Evolutionary conservation across 2,329 filamentous ascomycete genomes (phyloP), one percentile per base, ranked within the genome.

Genomic region (Davidsoniella eucalypti): DNA sequence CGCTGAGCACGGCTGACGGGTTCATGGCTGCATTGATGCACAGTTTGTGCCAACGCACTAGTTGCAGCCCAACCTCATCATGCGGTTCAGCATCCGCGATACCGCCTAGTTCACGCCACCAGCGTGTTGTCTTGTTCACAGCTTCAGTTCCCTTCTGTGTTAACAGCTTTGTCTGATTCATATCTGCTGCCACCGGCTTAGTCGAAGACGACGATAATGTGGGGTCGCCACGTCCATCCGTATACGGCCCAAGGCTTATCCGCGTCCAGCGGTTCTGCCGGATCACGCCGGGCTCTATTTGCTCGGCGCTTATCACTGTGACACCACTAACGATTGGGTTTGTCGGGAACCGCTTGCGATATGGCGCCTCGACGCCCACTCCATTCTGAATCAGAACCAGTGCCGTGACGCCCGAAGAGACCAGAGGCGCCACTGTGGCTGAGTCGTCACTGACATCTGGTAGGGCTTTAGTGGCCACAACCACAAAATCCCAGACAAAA

Each of bases 21-120:
- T 86, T 86, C 72, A 85, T 82, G 47, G 78, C 76, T 0, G 80
- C 78, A 61, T 86, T 86, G 67, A 86, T 84, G 57, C 78, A 80
- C 54, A 85, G 75, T 63, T 86, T 86, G 63, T 85, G 81, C 82
- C 82, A 86, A 21, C 82, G 70, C 16, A 85, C 74, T 40, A 77
- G 72, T 63, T 86, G 82, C 43, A 86, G 67, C 53, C 77, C 80
- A 29, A 77, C 65, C 61, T 84, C 78, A 44, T 75, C 70, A 57
- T 81, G 77, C 6, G 72, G 66, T 54, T 79, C 74, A 4, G 79
- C 78, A 61, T 86, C 82, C 52, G 71, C 71, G 55, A 86, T 75
- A 1, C 73, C 74, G 37, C 79, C 80, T 14, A 73, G 64, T 38
- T 60, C 57, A 5, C 67, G 65, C 61, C 79, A 73, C 63, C 76